A percentile compares a stretch with the other conserved stretches of the same genome.
Evolutionary conservation across 169 alveolate species (phyloP).

Genomic region (Plasmodium berghei): DNA sequence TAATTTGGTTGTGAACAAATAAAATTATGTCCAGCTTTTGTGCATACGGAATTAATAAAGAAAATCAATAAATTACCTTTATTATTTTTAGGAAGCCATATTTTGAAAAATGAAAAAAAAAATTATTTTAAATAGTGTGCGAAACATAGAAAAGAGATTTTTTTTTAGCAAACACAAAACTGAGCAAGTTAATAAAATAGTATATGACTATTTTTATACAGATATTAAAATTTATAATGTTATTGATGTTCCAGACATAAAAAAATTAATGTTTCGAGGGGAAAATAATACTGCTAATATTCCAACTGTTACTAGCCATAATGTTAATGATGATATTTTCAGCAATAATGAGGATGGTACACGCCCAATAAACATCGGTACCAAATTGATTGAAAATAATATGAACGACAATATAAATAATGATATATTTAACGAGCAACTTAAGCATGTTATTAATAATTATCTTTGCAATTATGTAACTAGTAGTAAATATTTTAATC

Average conservation of each 20-base stretch:
- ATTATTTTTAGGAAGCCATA: neutral
- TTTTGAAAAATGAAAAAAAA: slow-evolving; percentile 29
- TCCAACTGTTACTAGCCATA: no score
- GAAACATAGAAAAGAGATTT: slow-evolving; percentile 42
- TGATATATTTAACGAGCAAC: slow-evolving; percentile 1
- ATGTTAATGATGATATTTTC: no score
- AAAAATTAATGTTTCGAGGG: neutral
- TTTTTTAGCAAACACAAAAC: slow-evolving; percentile 36
- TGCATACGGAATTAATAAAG: no score
- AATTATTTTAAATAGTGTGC: slow-evolving; percentile 14
- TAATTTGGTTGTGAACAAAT: no score
- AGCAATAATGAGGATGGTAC: neutral
- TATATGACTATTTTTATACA: slow-evolving; percentile 57
- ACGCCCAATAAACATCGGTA: neutral
- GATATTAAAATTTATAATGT: slow-evolving; percentile 55
- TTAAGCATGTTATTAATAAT: slow-evolving; percentile 22
- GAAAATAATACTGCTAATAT: neutral
- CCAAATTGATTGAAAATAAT: neutral
- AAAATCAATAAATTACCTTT: no score
- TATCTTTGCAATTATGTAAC: slow-evolving; percentile 29
- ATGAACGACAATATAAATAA: slow-evolving; percentile 7
- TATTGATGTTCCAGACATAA: slow-evolving; percentile 17
- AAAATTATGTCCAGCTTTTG: no score
- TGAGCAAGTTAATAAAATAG: slow-evolving; percentile 39
- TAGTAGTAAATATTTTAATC: slow-evolving; percentile 44